Evolutionary conservation across 305 asterid species (phyloP).

Genomic region (Solanum chacoense): DNA sequence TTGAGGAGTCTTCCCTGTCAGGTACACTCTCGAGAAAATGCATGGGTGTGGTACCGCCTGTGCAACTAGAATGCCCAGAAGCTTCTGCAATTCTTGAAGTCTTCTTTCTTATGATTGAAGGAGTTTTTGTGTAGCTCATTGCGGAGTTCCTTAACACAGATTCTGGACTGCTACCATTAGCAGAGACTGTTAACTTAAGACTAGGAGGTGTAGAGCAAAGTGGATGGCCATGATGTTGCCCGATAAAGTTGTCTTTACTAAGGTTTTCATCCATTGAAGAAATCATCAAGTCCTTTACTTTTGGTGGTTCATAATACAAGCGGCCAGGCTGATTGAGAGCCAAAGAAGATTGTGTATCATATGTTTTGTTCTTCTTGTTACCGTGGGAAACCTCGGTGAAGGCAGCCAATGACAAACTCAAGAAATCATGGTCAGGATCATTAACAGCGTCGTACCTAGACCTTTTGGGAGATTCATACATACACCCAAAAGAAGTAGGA

Average conservation of each 20-base stretch:
- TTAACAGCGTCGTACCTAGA: slow-evolving; percentile 16
- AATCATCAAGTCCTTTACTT: slow-evolving; percentile 14
- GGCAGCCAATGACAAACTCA: slow-evolving; percentile 44
- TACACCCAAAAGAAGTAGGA: slow-evolving; percentile 13
- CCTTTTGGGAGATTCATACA: slow-evolving; percentile 35
- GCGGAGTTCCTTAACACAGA: slow-evolving; percentile 56
- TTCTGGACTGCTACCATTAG: slow-evolving; percentile 38
- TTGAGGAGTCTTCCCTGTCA: slow-evolving; percentile 11
- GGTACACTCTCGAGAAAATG: slow-evolving; percentile 8
- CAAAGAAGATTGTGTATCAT: slow-evolving; percentile 15
- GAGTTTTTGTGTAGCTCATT: slow-evolving; percentile 48
- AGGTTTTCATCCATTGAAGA: slow-evolving; percentile 8
- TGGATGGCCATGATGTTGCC: slow-evolving; percentile 6
- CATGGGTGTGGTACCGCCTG: slow-evolving; percentile 8
- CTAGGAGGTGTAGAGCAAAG: slow-evolving; percentile 20
- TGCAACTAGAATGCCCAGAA: slow-evolving; percentile 10
- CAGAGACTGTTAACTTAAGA: slow-evolving; percentile 22
- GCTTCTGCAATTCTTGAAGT: slow-evolving; percentile 7
- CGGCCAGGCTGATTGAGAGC: slow-evolving; percentile 18
- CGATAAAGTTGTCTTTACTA: neutral
- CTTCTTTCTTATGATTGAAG: slow-evolving; percentile 58
- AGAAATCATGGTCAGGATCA: slow-evolving; percentile 28
- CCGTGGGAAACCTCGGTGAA: slow-evolving; percentile 15
- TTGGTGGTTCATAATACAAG: slow-evolving; percentile 27
- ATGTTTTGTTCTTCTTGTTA: slow-evolving; percentile 32